Evolutionary conservation across 2,329 filamentous ascomycete genomes (phyloP), one percentile per base, ranked within the genome.

Genomic region (Bipolaris cookei): DNA sequence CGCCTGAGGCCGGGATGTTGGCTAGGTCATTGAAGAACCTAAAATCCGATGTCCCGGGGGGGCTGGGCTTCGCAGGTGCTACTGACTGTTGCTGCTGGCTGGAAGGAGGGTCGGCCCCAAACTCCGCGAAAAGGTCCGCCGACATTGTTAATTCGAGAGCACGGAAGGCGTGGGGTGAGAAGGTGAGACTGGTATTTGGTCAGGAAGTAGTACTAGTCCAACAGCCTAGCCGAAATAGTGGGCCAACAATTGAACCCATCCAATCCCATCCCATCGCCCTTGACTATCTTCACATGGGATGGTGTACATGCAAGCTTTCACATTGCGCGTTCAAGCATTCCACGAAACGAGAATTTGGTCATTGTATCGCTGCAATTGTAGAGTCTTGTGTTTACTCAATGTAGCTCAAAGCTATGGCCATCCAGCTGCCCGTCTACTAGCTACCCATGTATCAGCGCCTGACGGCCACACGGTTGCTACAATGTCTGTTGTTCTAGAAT

Each of bases 91-190:
- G 59, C 44, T 59, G 55, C 51, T 65, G 66, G 14, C 50, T 56
- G 5, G 59, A 44, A 32, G 34, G 59, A n/a, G 68, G 38, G 6
- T 65, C 50, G 43, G 66, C 45, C 35, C 65, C 68, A 28, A 76
- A 76, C 43, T 73, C 73, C 46, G 71, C 73, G 37, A 76, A 76
- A 13, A 76, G 66, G 45, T 76, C 73, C 20, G 73, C 73, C 30
- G 73, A 76, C 73, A 76, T 76, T 52, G 56, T 35, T 54, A 57
- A 16, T 30, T 48, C 16, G 47, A 44, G 32, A 39, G 42, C 25
- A 30, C 37, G 38, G 25, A 32, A 46, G 20, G 30, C 30, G 42
- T 63, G 48, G 56, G 49, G 54, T 50, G 51, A 53, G 55, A 34
- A 39, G 54, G 47, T 51, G 49, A 58, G 32, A 58, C 43, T 47